Base-by-base conservation (phyloP, 2,329 filamentous ascomycete genomes). In the Dactylonectria macrodidyma region DNA sequence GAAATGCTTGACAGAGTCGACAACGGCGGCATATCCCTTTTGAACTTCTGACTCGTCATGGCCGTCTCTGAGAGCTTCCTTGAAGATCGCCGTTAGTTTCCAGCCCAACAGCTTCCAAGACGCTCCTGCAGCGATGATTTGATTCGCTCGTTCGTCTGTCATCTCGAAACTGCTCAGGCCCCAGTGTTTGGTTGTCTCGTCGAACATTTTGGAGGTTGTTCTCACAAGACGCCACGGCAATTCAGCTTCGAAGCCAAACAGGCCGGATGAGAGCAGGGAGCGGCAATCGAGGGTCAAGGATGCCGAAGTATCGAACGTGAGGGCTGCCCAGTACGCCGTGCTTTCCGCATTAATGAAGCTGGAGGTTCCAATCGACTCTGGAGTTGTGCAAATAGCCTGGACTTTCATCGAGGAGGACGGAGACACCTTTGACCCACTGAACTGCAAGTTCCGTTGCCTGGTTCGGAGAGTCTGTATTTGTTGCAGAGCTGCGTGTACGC, bases 271-370 rank as follows among this genome's bases (percentile, higher is more conserved):
- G 3, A 84, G 76, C 1, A 82, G 66, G 0, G 82, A 78, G 6
- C 81, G 75, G 9, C 78, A 81, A 33, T 83, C 83, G n/a, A 83
- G 74, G 0, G 81, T 83, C 5, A 84, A 62, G 1, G 82, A 83
- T 0, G 79, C 79, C 0, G 81, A 83, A 0, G 82, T 84, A 44
- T 84, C 82, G 34, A 83, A 84, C 0, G 80, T 82, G 7, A 84
- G 62, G 2, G 82, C 82, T 0, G 80, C 80, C 82, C 82, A 84
- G 63, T 83, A 83, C 0, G 78, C 80, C 10, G 76, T 80, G 59
- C 78, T 83, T 67, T 84, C 82, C 1, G 78, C 73, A 6, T 75
- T 76, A 9, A 84, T 76, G 47, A 82, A 83, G 24, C 76, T 75
- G 0, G 76, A 74, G 1, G 77, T 78, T 7, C 71, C 71, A 2